Evolutionary conservation across 495 filamentous ascomycete species (phyloP), one percentile per base, ranked within the genome.

Genomic region (Hypomontagnella submonticulosa): DNA sequence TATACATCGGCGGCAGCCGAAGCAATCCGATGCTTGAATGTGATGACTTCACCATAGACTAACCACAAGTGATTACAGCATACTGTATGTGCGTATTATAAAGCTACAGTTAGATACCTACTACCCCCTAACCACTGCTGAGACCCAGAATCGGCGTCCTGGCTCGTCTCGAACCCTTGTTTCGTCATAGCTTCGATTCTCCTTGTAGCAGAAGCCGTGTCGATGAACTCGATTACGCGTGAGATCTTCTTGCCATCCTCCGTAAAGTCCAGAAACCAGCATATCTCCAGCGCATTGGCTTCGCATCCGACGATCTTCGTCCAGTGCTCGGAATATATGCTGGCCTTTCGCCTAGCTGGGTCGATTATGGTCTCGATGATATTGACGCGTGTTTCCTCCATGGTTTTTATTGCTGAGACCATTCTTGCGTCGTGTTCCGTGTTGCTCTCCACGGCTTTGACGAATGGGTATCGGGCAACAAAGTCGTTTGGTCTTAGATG

Each of bases 201-300:
- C 41, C 47, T 53, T 3, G 62, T 1, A 10, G 51, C 34, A 11
- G 36, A 32, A 1, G 49, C 40, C 13, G 42, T 56, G 15, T 63
- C 51, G 16, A 55, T 41, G 27, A 56, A 48, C 51, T 56, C 60
- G 20, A 55, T 36, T 4, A 63, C 49, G 15, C 37, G 41, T 13
- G 50, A 55, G 6, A 63, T 63, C 15, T 48, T 47, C 6, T 30
- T 56, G 4, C 60, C 60, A 18, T 56, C 60, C 3, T 55, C 41
- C 27, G 59, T 55, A 15, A 63, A 56, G 20, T 63, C 50, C n/a
- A 63, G 13, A 6, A 42, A 56, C 60, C 60, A 63, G n/a, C 60
- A 56, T 8, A 63, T 49, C 15, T 63, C 60, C 33, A 63, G 4
- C 15, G 34, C n/a, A 3, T 12, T 43, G 5, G 57, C 11, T 20